These are phyloP conservation scores for Solanum okadae DNA, from an alignment of 257 asterid species.

Conservation along the genomic window DNA sequence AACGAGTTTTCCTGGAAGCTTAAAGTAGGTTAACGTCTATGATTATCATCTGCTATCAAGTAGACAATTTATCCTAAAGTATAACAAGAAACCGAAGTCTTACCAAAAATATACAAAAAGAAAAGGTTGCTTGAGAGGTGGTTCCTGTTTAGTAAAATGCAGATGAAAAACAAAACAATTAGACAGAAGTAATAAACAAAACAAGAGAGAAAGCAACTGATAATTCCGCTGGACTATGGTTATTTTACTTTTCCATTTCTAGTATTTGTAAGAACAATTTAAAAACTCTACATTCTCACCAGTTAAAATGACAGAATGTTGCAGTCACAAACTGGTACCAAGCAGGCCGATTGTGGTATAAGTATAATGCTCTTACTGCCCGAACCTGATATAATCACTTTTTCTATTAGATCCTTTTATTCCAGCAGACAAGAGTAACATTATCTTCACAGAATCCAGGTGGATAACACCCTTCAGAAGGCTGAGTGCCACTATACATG, in stretches of 20 bases:
- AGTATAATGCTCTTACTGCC: constrained; percentile 58
- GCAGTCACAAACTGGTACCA: constrained; percentile 97
- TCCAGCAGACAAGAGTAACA: background rate
- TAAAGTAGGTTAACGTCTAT: background rate
- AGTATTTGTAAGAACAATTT: constrained; percentile 1
- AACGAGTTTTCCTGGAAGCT: constrained; percentile 70
- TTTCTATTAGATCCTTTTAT: background rate
- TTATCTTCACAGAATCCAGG: background rate
- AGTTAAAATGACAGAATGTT: constrained; percentile 80
- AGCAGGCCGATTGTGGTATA: constrained; percentile 72
- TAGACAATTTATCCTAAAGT: background rate
- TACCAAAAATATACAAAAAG: constrained; percentile 95
- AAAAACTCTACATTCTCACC: constrained; percentile 35
- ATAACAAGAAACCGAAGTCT: constrained; percentile 18
- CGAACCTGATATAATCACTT: constrained; percentile 41
- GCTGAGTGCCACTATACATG: background rate
- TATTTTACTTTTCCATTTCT: background rate
- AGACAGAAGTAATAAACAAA: background rate
- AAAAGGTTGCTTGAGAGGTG: constrained; percentile 95
- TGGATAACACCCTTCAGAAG: background rate
- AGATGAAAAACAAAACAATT: background rate
- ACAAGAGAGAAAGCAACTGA: background rate
- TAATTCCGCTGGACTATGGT: background rate
- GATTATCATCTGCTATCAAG: background rate
- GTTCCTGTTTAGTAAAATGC: constrained; percentile 39